These are phyloP conservation scores for Neocatenulostroma microsporum DNA, from an alignment of 2,329 filamentous ascomycete species.

Conservation along the genomic window DNA sequence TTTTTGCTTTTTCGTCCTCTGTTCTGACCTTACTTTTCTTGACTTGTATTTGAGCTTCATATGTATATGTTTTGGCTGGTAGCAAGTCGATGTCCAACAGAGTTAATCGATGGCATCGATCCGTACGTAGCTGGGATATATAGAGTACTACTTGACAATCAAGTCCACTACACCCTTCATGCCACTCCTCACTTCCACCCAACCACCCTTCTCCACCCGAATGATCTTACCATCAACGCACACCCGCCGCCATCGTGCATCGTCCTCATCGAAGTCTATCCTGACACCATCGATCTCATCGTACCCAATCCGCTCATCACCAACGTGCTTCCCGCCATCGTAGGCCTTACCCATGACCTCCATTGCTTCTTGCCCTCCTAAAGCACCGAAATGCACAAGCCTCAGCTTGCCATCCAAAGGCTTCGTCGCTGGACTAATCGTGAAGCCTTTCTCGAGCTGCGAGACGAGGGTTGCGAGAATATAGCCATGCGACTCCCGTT, in stretches of 20 bases:
- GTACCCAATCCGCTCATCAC: constrained; percentile 57
- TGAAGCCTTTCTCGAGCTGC: constrained; percentile 72
- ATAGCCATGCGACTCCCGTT: constrained; percentile 58
- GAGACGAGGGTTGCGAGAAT: constrained; percentile 69
- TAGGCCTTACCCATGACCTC: constrained; percentile 63
- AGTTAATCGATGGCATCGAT: neutral
- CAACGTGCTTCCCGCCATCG: constrained; percentile 49
- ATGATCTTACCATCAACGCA: constrained; percentile 92
- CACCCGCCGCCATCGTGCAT: constrained; percentile 71
- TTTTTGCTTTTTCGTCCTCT: no score
- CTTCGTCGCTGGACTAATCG: constrained; percentile 65
- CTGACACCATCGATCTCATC: constrained; percentile 59
- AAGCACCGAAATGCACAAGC: constrained; percentile 66
- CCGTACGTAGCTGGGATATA: neutral
- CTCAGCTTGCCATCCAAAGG: constrained; percentile 64
- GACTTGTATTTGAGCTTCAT: no score
- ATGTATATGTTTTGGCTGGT: neutral
- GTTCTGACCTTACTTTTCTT: no score
- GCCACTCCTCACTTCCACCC: constrained; percentile 57
- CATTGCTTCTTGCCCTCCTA: constrained; percentile 61
- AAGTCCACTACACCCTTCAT: constrained; percentile 34
- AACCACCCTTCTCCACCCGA: constrained; percentile 60
- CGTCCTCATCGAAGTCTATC: constrained; percentile 59
- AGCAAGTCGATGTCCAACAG: no score
- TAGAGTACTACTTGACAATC: constrained; percentile 9